Evolutionary conservation across 2,329 filamentous ascomycete species (phyloP), one percentile per base, ranked within the genome.

Genomic region (Ophiostoma ips): DNA sequence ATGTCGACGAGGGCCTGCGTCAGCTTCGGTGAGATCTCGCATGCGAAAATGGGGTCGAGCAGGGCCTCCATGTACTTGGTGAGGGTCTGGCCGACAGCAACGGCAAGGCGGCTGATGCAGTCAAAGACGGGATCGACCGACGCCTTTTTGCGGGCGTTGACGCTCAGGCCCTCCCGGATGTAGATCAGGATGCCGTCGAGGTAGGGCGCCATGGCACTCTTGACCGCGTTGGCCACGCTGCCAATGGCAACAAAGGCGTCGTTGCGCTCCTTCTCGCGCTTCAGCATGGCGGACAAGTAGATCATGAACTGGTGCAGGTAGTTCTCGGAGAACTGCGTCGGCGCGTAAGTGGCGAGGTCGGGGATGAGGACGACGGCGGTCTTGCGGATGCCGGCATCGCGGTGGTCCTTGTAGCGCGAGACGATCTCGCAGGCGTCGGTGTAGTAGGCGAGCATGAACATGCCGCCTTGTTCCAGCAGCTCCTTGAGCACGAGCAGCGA

Each of bases 401-500:
- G 80, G 59, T 96, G 87, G 58, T 98, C 92, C 64, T 94, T 94
- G 64, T 94, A 86, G 54, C 85, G 84, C 56, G 90, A 81, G 34
- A 95, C 86, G 55, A 92, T 89, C 55, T 98, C 92, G 63, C 90
- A 96, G 11, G 87, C 83, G 58, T 94, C 87, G 52, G 83, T 79
- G 65, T 96, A 98, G 62, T 89, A 81, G 36, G 89, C 86, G 60
- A 95, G 88, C 92, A 98, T 96, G 66, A 94, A 98, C 90, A 98
- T 98, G 58, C 88, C 89, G 49, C 92, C 92, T 63, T 95, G 90
- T 55, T 92, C 79, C 16, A 98, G 78, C 45, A 98, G 76, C 67
- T 96, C 90, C 64, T 90, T 94, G 59, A 96, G 75, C 1, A 94
- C 88, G 18, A 98, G 74, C 37, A 98, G 74, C 2, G 90, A 95